Percentiles rank a stretch among this genome's conserved stretches.
Evolutionary conservation across 2,329 filamentous ascomycete genomes (phyloP).

Genomic region (Pseudohalonectria lignicola): DNA sequence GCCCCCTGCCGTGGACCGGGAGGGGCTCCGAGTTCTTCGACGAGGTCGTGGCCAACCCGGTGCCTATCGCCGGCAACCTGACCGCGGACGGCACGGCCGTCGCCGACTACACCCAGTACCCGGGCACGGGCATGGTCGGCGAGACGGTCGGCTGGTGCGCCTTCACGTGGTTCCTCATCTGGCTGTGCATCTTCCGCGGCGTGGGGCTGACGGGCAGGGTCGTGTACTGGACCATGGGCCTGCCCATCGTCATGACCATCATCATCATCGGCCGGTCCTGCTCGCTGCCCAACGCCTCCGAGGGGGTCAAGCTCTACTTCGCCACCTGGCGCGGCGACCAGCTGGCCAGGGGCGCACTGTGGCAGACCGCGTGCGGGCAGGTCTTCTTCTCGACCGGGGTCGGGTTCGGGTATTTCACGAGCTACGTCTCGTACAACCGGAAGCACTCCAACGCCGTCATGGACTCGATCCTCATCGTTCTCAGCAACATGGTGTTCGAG

Average conservation of each 20-base stretch:
- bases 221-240: constrained; percentile 51
- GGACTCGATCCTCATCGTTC: constrained; percentile 44
- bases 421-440: constrained; percentile 46
- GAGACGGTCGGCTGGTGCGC: constrained; percentile 47
- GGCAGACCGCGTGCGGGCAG: constrained; percentile 49
- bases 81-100: constrained; percentile 25
- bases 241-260: constrained; percentile 45
- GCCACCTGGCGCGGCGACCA: constrained; percentile 35
- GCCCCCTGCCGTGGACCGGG: constrained; percentile 41
- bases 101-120: constrained; percentile 32
- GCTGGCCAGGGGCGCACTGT: constrained; percentile 37
- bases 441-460: constrained; percentile 46
- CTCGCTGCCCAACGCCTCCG: constrained; percentile 41
- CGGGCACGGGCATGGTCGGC: constrained; percentile 32
- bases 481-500: constrained; percentile 45
- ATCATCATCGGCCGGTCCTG: constrained; percentile 41
- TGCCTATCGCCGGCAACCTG: constrained; percentile 26
- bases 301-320: constrained; percentile 36
- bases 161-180: constrained; percentile 49
- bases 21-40: constrained; percentile 41
- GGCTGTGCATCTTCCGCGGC: constrained; percentile 47
- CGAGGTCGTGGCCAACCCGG: constrained; percentile 33
- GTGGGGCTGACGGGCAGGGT: constrained; percentile 46
- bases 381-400: constrained; percentile 50
- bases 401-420: constrained; percentile 46